Percentiles rank a stretch among this genome's conserved stretches.
These are phyloP conservation scores for Kockiozyma suomiensis DNA, from an alignment of 805 yeast genomes.

Conservation along the genomic window DNA sequence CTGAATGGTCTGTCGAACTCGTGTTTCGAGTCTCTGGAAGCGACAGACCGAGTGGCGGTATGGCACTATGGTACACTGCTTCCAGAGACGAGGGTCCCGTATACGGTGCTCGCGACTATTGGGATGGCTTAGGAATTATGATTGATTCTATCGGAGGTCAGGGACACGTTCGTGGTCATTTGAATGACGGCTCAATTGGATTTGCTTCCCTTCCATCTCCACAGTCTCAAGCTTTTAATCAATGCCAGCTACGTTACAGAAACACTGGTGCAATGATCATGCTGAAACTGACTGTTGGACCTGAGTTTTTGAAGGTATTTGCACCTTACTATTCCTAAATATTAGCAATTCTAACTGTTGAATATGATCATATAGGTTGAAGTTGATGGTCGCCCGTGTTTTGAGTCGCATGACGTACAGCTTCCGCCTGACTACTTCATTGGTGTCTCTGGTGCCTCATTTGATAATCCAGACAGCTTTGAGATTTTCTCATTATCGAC, in stretches of 20 bases:
- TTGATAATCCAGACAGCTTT: slow-evolving; percentile 31
- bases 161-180: slow-evolving; percentile 45
- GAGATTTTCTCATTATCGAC: slow-evolving; percentile 29
- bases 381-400: slow-evolving; percentile 46
- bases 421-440: slow-evolving; percentile 42
- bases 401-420: slow-evolving; percentile 40
- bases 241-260: slow-evolving; percentile 45
- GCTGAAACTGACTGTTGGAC: slow-evolving; percentile 41
- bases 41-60: slow-evolving; percentile 44
- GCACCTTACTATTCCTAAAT: background rate
- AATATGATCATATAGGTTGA: slow-evolving; percentile 36
- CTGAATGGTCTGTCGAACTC: slow-evolving; percentile 44
- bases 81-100: slow-evolving; percentile 42
- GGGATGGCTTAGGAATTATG: slow-evolving; percentile 48
- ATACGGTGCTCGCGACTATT: slow-evolving; percentile 44
- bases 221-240: slow-evolving; percentile 41
- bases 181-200: slow-evolving; percentile 44
- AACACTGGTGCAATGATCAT: slow-evolving; percentile 40
- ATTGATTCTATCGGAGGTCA: slow-evolving; percentile 42
- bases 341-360: background rate
- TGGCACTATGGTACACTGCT: slow-evolving; percentile 45
- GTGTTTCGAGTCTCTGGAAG: slow-evolving; percentile 40
- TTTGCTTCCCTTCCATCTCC: slow-evolving; percentile 38
- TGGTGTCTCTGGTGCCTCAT: slow-evolving; percentile 43
- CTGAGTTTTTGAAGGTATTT: slow-evolving; percentile 36